Evolutionary conservation across 768 basidiomycete species (phyloP), one percentile per base, ranked within the genome.

Genomic region (Russula compacta): DNA sequence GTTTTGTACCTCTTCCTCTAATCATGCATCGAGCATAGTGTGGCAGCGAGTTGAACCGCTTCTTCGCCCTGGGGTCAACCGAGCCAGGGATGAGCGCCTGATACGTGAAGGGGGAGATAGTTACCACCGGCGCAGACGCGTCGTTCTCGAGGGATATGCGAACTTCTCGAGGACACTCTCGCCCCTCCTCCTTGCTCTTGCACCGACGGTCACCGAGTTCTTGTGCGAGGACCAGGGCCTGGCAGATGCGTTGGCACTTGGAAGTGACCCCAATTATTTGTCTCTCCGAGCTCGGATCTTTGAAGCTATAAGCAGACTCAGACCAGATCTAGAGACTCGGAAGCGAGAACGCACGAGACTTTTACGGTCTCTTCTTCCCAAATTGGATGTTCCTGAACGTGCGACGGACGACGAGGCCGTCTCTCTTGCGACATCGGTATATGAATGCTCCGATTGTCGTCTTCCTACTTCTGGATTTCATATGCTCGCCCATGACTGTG

Each of bases 11-110:
- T 3, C 15, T 21, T 32, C 24, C 32, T 3, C 58, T 55, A 15
- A 55, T 29, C n/a, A 36, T 14, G 6, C n/a, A 42, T 49, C 47
- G 33, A 3, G 3, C 21, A 8, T 55, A 60, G 59, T 55, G 8
- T 60, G 59, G 59, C 53, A 60, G 12, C 59, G 59, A 19, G 17
- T 60, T 24, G 59, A 48, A 49, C 46, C 53, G 10, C 46, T 55
- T 49, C 47, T 60, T 9, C 46, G 33, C 32, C 46, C 59, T 14
- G n/a, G 12, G 9, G 53, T 55, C 46, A 55, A 60, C 19, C 35
- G 35, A 6, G 53, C 47, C 12, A 47, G 59, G 19, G 47, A 60
- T 24, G 10, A 12, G 29, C 59, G 59, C 9, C 47, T 60, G 12
- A n/a, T 42, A 6, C 59, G 32, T 4, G 59, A 60, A 24, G 53